Evolutionary conservation across 495 filamentous ascomycete species (phyloP).

Genomic region (Pyrenula massariospora): DNA sequence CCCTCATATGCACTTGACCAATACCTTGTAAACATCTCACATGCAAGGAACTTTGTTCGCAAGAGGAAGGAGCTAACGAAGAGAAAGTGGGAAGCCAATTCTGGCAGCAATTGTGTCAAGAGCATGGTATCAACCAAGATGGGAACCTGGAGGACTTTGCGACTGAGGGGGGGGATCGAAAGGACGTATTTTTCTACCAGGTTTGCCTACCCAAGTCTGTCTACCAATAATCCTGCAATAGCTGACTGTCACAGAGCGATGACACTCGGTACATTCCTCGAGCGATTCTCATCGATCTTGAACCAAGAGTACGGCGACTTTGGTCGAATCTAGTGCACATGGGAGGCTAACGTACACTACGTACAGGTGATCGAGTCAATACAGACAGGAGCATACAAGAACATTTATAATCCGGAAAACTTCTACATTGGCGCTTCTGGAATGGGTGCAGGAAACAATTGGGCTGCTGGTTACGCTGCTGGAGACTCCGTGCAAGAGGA

Average conservation of each 20-base stretch:
- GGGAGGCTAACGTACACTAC: constrained; percentile 5
- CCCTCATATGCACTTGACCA: too few relatives aligned
- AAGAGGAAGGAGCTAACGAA: too few relatives aligned
- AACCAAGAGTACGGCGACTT: constrained; percentile 61
- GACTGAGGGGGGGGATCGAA: constrained; percentile 90
- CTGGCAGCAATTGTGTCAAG: constrained; percentile 94
- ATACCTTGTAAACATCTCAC: too few relatives aligned
- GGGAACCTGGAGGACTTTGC: constrained; percentile 94
- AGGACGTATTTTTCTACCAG: constrained; percentile 99
- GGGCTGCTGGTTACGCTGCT: constrained; percentile 90
- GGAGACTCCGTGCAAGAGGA: constrained; percentile 90
- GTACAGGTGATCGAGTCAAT: constrained; percentile 76
- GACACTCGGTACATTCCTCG: constrained; percentile 97
- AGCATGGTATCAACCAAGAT: constrained; percentile 95
- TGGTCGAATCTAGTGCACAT: background rate
- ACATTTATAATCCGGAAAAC: constrained; percentile 99
- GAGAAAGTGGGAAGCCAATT: constrained; percentile 77
- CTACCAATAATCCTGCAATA: background rate
- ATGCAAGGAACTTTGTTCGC: constrained; percentile 14
- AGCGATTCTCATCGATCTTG: constrained; percentile 89
- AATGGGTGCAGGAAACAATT: constrained; percentile 91
- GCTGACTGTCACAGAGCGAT: constrained; percentile 46
- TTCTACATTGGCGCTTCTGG: constrained; percentile 91
- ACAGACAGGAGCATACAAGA: constrained; percentile 84
- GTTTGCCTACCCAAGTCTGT: constrained; percentile 25